A percentile compares a stretch with the other conserved stretches of the same genome.
Evolutionary conservation across 805 yeast genomes (phyloP).

Genomic region (Pachysolen tannophilus): DNA sequence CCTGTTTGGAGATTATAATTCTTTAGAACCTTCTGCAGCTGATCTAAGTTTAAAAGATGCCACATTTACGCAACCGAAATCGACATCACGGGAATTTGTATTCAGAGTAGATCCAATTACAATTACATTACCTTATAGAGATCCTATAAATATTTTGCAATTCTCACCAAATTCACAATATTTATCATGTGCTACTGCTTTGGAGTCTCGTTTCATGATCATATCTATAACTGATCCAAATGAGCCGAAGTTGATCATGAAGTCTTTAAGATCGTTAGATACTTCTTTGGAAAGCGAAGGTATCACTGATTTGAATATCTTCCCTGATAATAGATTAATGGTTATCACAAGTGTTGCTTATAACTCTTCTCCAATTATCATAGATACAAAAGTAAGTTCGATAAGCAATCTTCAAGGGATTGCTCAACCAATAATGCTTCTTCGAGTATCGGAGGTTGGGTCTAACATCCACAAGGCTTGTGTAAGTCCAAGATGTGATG

Average conservation of each 20-base stretch:
- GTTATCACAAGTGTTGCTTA: slow-evolving; percentile 49
- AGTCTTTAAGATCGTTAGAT: slow-evolving; percentile 54
- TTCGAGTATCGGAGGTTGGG: slow-evolving; percentile 75
- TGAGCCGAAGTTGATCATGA: slow-evolving; percentile 62
- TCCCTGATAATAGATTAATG: slow-evolving; percentile 56
- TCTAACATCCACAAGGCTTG: slow-evolving; percentile 65
- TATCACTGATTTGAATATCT: slow-evolving; percentile 71
- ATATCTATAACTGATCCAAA: slow-evolving; percentile 57
- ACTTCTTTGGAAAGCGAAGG: slow-evolving; percentile 79
- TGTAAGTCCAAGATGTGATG: slow-evolving; percentile 80
- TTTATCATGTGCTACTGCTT: slow-evolving; percentile 64
- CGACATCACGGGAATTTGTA: slow-evolving; percentile 5
- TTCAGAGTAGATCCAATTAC: slow-evolving; percentile 49
- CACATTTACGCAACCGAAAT: slow-evolving; percentile 1
- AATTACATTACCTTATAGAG: slow-evolving; percentile 77
- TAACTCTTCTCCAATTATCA: slow-evolving; percentile 57
- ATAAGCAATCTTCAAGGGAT: slow-evolving; percentile 29
- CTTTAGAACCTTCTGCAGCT: background rate
- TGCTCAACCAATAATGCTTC: slow-evolving; percentile 52
- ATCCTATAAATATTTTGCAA: slow-evolving; percentile 68
- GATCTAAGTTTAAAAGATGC: background rate
- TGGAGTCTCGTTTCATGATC: slow-evolving; percentile 74
- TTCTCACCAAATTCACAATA: slow-evolving; percentile 69
- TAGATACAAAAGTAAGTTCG: slow-evolving; percentile 53
- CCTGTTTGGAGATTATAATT: too few relatives aligned